Percentiles rank a stretch among this genome's conserved stretches.
phyloP scores from a whole-genome alignment of 768 basidiomycete genomes.

The Royoungia palumana region DNA sequence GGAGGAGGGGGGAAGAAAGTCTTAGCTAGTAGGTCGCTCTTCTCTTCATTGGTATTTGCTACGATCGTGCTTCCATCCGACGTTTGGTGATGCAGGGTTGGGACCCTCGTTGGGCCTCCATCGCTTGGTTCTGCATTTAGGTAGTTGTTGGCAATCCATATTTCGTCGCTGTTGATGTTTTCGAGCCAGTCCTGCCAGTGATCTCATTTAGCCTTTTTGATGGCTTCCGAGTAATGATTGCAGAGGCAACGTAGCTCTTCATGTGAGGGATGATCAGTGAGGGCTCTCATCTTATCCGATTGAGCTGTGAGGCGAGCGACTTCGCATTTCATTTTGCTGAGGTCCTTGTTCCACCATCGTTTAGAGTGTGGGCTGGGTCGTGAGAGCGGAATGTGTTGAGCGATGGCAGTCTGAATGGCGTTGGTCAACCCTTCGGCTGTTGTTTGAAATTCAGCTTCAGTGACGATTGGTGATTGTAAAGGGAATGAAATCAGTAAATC shows the following conservation, averaged over 20 bases:
- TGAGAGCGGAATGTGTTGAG: slow-evolving; percentile 14
- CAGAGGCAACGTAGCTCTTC: too few relatives aligned
- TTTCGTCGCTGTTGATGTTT: background rate
- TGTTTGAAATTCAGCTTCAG: slow-evolving; percentile 8
- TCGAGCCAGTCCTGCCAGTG: background rate
- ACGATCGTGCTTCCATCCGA: too few relatives aligned
- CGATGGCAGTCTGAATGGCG: slow-evolving; percentile 17
- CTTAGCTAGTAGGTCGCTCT: too few relatives aligned
- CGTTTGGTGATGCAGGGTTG: too few relatives aligned
- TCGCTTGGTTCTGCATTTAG: too few relatives aligned
- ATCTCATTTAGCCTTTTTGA: background rate
- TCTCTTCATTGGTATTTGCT: too few relatives aligned
- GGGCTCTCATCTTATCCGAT: too few relatives aligned
- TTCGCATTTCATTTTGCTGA: slow-evolving; percentile 12
- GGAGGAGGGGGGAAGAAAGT: too few relatives aligned
- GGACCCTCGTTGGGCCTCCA: too few relatives aligned
- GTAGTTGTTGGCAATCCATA: background rate
- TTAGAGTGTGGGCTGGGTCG: slow-evolving; percentile 24
- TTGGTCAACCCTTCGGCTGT: slow-evolving; percentile 1
- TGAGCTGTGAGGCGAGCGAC: too few relatives aligned
- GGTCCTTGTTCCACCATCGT: slow-evolving; percentile 34
- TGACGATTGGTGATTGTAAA: rapidly evolving
- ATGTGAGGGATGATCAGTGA: too few relatives aligned
- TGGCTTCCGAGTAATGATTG: slow-evolving; percentile 13
- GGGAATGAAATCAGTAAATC: background rate